Percentiles rank a stretch among this genome's conserved stretches.
These are phyloP conservation scores for Penicillium occitanis DNA, from an alignment of 2,329 filamentous ascomycete genomes.

Conservation along the genomic window DNA sequence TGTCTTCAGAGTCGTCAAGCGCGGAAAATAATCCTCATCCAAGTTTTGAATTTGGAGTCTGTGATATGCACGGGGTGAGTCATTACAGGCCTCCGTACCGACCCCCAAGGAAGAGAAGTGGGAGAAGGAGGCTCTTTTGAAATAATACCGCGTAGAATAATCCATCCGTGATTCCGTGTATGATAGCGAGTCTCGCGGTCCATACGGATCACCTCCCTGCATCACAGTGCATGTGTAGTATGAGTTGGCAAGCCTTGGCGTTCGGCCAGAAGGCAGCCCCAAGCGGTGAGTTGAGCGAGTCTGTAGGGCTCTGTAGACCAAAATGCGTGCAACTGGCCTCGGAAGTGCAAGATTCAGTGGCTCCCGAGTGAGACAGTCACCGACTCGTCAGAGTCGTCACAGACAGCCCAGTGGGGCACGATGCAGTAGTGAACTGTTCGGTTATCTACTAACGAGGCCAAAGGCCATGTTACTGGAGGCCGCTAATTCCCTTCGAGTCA, in stretches of 20 bases:
- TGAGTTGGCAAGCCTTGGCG: constrained; percentile 17
- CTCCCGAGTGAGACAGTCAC: background rate
- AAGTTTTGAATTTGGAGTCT: background rate
- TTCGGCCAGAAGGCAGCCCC: background rate
- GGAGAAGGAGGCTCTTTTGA: constrained; percentile 8
- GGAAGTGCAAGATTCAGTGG: background rate
- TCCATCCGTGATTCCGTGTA: background rate
- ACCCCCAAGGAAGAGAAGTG: background rate
- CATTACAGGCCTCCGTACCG: background rate
- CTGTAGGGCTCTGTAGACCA: background rate
- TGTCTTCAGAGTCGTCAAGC: background rate
- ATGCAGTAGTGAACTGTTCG: background rate
- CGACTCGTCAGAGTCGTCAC: background rate
- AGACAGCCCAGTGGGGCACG: background rate
- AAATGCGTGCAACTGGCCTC: background rate
- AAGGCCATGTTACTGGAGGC: background rate
- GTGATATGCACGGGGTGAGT: background rate
- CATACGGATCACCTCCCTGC: background rate
- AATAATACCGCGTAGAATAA: background rate
- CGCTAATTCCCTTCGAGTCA: constrained; percentile 2
- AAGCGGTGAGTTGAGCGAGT: constrained; percentile 4
- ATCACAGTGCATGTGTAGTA: constrained; percentile 8
- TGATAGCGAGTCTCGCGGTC: background rate
- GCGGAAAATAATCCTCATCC: too few relatives aligned
- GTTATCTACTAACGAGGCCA: background rate